Evolutionary conservation across 225 moss, liverwort and hornwort species (phyloP).

Genomic region (Takakia lepidozioides): DNA sequence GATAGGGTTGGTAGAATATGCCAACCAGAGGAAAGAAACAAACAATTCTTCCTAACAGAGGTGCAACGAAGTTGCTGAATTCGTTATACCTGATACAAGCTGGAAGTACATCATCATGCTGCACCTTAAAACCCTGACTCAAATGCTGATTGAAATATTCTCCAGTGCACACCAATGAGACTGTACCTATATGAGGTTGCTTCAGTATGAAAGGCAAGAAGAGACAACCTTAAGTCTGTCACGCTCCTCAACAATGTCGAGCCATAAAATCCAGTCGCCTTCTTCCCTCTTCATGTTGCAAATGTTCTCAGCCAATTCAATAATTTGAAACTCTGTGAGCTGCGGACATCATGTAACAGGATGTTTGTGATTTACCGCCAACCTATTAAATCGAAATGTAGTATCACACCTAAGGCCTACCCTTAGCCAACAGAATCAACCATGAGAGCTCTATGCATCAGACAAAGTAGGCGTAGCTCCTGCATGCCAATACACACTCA

Average conservation of each 20-base stretch:
- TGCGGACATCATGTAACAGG: no score
- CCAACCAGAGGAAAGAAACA: no score
- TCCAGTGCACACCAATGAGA: not conserved
- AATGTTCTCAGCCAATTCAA: constrained; percentile 68
- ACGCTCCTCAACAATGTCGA: constrained; percentile 75
- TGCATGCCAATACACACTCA: not conserved
- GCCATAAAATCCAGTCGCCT: constrained; percentile 87
- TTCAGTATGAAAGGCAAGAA: no score
- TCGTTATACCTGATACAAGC: no score
- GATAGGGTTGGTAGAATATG: no score
- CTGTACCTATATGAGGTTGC: no score
- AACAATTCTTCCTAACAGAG: no score
- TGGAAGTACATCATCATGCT: not conserved
- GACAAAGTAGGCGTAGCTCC: constrained; percentile 3
- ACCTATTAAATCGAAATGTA: not conserved
- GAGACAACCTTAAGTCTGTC: constrained; percentile 65
- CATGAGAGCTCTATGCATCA: not conserved
- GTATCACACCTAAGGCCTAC: not conserved
- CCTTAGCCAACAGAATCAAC: not conserved
- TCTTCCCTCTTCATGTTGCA: constrained; percentile 83
- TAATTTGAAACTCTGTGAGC: constrained; percentile 72
- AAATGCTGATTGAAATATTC: not conserved
- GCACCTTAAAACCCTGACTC: no score
- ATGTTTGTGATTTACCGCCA: no score
- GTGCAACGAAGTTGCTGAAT: no score